Conservation (phyloP, 768 basidiomycete genomes). For the Udeniomyces megalosporus region DNA sequence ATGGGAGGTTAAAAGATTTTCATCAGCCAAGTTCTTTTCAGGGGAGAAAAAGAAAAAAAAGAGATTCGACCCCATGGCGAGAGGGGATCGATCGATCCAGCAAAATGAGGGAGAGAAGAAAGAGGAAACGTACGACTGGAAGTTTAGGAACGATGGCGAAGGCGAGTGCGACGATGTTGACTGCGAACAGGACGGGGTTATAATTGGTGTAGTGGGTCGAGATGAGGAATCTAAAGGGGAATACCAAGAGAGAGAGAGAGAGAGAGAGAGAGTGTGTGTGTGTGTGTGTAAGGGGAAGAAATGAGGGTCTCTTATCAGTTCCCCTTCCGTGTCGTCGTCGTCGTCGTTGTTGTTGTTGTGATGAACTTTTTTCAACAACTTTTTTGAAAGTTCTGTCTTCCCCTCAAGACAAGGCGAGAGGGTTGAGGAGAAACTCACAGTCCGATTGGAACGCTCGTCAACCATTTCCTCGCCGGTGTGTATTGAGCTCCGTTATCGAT, state of each 20-base stretch:
- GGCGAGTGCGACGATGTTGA: constrained; percentile 69
- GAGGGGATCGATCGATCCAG: too few relatives aligned
- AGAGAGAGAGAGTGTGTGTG: too few relatives aligned
- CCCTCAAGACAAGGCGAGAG: not conserved
- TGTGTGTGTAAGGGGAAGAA: not conserved
- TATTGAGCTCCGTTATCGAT: constrained; percentile 98
- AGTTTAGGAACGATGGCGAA: constrained; percentile 85
- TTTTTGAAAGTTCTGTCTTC: not conserved
- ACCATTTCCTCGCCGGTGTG: constrained; percentile 95
- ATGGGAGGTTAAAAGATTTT: not conserved
- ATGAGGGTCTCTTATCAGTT: too few relatives aligned
- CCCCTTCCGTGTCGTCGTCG: too few relatives aligned
- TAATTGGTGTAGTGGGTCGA: constrained; percentile 98
- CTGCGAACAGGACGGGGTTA: constrained; percentile 66
- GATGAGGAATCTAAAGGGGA: constrained; percentile 57
- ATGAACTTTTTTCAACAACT: too few relatives aligned
- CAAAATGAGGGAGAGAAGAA: not conserved
- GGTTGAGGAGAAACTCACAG: constrained; percentile 44
- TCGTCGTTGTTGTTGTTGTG: too few relatives aligned
- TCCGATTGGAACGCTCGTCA: constrained; percentile 70
- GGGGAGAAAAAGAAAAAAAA: too few relatives aligned
- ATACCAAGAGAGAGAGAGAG: not conserved
- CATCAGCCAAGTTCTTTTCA: not conserved
- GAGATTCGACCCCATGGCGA: too few relatives aligned
- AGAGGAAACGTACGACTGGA: constrained; percentile 50